Evolutionary conservation across 257 asterid genomes (phyloP), one percentile per base, ranked within the genome.

Genomic region (Fraxinus americana): DNA sequence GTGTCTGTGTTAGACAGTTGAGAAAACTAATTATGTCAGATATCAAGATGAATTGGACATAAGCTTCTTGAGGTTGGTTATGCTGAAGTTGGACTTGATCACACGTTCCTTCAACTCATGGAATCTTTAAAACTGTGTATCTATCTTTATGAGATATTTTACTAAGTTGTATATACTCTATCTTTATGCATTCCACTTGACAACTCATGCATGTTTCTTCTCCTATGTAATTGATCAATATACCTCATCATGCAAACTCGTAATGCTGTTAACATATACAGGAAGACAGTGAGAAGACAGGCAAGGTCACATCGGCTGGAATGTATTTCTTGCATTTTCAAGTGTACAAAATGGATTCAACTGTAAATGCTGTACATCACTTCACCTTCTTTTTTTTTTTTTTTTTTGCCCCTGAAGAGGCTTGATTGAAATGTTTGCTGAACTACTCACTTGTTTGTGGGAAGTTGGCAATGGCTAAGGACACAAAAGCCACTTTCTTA

Each of bases 251-350:
- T 50, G 67, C 48, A 43, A 71, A 80, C 82, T 75, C 74, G 72
- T 72, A 35, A 27, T 76, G 5, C 71, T 75, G 71, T 66, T 74
- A 69, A 74, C 34, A 68, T 67, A 71, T 78, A 70, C 91, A 96
- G 99, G 99, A 95, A 88, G 98, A 96, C 80, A 92, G 97, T 85
- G 99, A 93, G 86, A 96, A 96, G 83, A 80, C 95, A 0, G 92
- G 94, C 80, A 96, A 95, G 90, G 91, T 54, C 78, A 93, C 98
- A 61, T 89, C 98, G 1, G 98, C 96, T 4, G 98, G 99, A 78
- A 96, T 96, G 97, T 96, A 93, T 87, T 96, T 96, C 90, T 89
- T 96, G 91, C 98, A 96, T 87, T 96, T 93, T 84, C 99, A 93
- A 87, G 99, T 96, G 78, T 93, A 96, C 86, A 89, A 97, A 80